Evolutionary conservation across 2,329 filamentous ascomycete genomes (phyloP), one percentile per base, ranked within the genome.

Genomic region (Aspergillus sp.): DNA sequence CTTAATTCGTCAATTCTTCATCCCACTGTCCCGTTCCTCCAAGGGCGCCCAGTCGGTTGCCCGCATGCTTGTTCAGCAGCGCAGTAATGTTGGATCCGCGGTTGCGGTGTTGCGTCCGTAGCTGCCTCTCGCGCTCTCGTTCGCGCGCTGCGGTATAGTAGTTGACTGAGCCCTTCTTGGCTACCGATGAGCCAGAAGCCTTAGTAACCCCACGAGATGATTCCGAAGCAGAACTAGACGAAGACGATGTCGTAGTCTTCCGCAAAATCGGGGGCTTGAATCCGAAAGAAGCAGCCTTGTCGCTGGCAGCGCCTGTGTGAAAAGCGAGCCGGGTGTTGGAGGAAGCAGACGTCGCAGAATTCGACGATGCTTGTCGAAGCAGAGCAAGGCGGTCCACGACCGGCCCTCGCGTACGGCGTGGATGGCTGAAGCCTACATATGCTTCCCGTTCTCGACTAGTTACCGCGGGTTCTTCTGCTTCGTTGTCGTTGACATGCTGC

Each of bases 111-210:
- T 81, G 79, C 68, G 78, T 77, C 60, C 73, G 77, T 47, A 84
- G 77, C 62, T 79, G 79, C 66, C 77, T 80, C 65, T 85, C 83
- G 17, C 84, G 77, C 73, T 87, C 84, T 65, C 79, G 80, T 68
- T 86, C 84, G 55, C 85, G 73, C 2, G 82, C 82, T 60, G 83
- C 76, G 21, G 76, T 72, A 55, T 77, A 83, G 19, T 83, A 85
- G 62, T 86, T 84, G 9, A 87, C 82, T 46, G 82, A 82, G 27
- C 81, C 84, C 74, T 82, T 85, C 67, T 84, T 85, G n/a, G 78
- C 80, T 3, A 81, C 81, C 14, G 82, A 80, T 52, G 75, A 62
- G 1, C 76, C 72, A 46, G 72, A 70, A 63, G 56, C 73, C 33
- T 70, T 72, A 8, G 70, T 50, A 21, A 68, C 68, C 8, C 62